Percentiles rank a stretch among this genome's conserved stretches.
phyloP scores from a whole-genome alignment of 2,329 filamentous ascomycete species.

The Cercospora sp. region DNA sequence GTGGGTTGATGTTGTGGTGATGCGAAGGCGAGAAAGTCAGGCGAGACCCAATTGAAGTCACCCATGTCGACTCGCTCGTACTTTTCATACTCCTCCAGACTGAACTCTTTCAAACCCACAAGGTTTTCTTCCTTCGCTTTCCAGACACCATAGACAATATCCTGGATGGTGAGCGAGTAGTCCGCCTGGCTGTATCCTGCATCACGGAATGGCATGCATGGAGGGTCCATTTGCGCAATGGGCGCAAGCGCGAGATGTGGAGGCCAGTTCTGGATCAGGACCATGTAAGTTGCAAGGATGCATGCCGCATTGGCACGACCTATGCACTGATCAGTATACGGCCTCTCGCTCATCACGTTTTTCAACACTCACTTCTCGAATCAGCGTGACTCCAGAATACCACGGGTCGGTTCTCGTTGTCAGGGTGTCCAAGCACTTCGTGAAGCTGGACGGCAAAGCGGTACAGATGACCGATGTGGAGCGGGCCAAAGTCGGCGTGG shows the following conservation, averaged over 20 bases:
- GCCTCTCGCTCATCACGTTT: not conserved
- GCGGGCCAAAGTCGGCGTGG: conserved; percentile 94
- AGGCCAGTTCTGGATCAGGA: conserved; percentile 95
- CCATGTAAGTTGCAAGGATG: conserved; percentile 97
- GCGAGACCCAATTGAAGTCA: conserved; percentile 99
- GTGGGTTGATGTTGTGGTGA: conserved; percentile 84
- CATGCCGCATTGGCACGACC: conserved; percentile 91
- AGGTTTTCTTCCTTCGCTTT: conserved; percentile 95
- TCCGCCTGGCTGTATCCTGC: conserved; percentile 98
- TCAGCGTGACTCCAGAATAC: conserved; percentile 96
- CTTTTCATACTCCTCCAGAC: conserved; percentile 93
- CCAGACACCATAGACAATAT: conserved; percentile 98
- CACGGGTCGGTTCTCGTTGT: conserved; percentile 84
- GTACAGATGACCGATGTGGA: conserved; percentile 97
- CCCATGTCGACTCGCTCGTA: conserved; percentile 96
- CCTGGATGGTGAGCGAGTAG: conserved; percentile 92
- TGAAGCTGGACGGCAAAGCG: conserved; percentile 95
- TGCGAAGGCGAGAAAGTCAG: conserved; percentile 92
- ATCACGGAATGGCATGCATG: conserved; percentile 97
- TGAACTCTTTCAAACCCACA: conserved; percentile 89
- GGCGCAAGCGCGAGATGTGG: conserved; percentile 93
- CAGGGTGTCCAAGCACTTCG: conserved; percentile 86
- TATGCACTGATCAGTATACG: conserved; percentile 42
- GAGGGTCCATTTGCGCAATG: conserved; percentile 93
- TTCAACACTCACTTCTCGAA: conserved; percentile 69